Conservation (phyloP, 2,329 filamentous ascomycete species). For the Colletotrichum sp. region DNA sequence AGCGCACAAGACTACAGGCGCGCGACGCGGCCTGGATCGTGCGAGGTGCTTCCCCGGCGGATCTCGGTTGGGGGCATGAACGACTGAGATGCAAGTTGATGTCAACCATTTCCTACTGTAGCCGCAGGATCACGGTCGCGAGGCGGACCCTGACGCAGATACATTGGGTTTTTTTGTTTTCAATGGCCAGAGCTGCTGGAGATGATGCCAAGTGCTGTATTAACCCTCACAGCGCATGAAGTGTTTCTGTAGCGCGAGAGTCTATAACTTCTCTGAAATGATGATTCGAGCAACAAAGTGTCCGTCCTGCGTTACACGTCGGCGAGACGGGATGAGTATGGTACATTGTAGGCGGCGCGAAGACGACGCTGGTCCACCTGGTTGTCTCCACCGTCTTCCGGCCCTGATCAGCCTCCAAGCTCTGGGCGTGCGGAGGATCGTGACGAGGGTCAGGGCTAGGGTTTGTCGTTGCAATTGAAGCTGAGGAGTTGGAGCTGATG, state of each 20-base stretch:
- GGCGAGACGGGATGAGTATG: background rate
- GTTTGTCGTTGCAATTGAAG: slow-evolving; percentile 5
- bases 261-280: background rate
- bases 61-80: slow-evolving; percentile 19
- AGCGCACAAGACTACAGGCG: slow-evolving; percentile 16
- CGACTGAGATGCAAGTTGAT: slow-evolving; percentile 14
- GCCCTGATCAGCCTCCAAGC: slow-evolving; percentile 11
- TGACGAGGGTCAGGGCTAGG: slow-evolving; percentile 16
- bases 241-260: background rate
- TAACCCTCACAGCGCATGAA: background rate
- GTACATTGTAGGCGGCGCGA: background rate
- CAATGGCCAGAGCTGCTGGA: background rate
- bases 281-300: background rate
- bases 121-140: background rate
- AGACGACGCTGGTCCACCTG: slow-evolving; percentile 12
- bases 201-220: background rate
- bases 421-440: slow-evolving; percentile 12
- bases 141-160: background rate
- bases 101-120: slow-evolving; percentile 5
- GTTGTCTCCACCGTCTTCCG: background rate
- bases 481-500: slow-evolving; percentile 21
- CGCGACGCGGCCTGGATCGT: slow-evolving; percentile 16
- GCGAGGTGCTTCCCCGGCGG: slow-evolving; percentile 21
- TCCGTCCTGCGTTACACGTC: background rate
- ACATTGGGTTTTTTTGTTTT: background rate